Evolutionary conservation across 2,329 filamentous ascomycete genomes (phyloP), one percentile per base, ranked within the genome.

Genomic region (Ambrosiella beaveri): DNA sequence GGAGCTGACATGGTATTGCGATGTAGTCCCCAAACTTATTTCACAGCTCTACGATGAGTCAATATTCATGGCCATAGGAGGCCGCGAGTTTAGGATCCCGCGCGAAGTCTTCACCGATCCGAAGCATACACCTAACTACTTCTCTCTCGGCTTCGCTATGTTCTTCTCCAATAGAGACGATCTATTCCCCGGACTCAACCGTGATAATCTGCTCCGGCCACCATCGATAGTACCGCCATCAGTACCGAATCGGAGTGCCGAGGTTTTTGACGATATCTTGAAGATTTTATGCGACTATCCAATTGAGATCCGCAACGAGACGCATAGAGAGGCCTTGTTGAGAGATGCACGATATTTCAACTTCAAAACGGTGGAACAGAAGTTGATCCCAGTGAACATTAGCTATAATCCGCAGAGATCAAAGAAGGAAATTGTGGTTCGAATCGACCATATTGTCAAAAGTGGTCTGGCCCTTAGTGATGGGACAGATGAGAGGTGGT

Each of bases 111-210:
- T 97, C 69, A 84, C 80, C 37, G 79, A 80, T 40, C 88, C 89
- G 0, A 91, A 90, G 35, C 90, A 97, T 71, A 84, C 82, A n/a
- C 90, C 90, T 11, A 97, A 97, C 69, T 97, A 89, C 75, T 97
- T 97, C 74, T 85, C 88, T 0, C 78, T 96, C 2, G 90, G 90
- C 60, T 95, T 95, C 66, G 85, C 83, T 41, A 80, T 88, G 64
- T 94, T 95, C 75, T 95, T 95, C 72, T 84, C 83, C 13, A 82
- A 81, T 1, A 86, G 86, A 0, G 76, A 80, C 12, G 85, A 95
- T 64, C 78, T 89, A 5, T 96, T 95, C 64, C 91, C 91, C 0
- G 91, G 90, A 1, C 78, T 96, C 0, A 82, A 89, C 60, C 81
- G 88, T 56, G 80, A 82, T 61, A 81, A 82, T 12, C 78, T 96